Conservation (phyloP, 2,329 filamentous ascomycete species). For the Teratosphaeria nubilosa region DNA sequence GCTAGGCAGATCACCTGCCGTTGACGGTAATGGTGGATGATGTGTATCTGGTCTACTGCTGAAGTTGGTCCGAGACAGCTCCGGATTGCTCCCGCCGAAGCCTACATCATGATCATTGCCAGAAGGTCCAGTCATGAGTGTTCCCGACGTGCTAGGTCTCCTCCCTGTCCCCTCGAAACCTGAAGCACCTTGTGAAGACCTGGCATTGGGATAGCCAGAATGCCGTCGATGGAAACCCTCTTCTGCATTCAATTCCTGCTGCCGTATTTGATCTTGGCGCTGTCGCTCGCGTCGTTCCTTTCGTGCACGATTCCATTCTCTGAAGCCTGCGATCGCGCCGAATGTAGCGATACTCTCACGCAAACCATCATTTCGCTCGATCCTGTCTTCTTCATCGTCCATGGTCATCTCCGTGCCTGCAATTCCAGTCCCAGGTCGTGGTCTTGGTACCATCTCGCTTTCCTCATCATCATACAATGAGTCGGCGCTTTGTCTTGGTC, state of each 20-base stretch:
- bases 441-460: conserved; percentile 5
- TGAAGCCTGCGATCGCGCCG: conserved; percentile 21
- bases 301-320: conserved; percentile 39
- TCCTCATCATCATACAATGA: conserved; percentile 28
- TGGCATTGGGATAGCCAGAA: conserved; percentile 17
- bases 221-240: conserved; percentile 25
- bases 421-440: background rate
- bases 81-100: conserved; percentile 35
- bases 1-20: conserved; percentile 18
- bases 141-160: conserved; percentile 20
- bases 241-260: conserved; percentile 37
- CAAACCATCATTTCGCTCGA: conserved; percentile 23
- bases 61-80: conserved; percentile 29
- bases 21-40: conserved; percentile 25
- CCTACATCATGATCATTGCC: conserved; percentile 24
- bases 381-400: conserved; percentile 6
- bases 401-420: background rate
- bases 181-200: background rate
- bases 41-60: conserved; percentile 14
- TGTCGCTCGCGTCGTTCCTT: conserved; percentile 50
- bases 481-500: conserved; percentile 22
- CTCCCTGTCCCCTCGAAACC: conserved; percentile 6
- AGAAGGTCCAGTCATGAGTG: conserved; percentile 20
- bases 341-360: conserved; percentile 39
- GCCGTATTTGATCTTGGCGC: conserved; percentile 46